phyloP scores from a whole-genome alignment of 306 rosid genomes.

The Castanea mollissima region DNA sequence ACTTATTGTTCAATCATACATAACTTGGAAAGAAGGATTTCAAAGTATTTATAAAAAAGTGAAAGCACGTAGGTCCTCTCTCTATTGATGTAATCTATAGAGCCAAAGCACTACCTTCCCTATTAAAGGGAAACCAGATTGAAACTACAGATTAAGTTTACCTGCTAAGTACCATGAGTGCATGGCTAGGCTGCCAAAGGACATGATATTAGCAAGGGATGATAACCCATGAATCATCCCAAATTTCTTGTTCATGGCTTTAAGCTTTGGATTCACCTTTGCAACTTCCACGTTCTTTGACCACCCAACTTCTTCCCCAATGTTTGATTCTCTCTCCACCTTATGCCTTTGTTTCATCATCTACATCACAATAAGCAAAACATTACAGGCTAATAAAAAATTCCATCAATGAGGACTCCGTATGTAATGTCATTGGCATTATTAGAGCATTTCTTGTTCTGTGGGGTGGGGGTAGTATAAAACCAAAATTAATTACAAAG shows the following conservation, averaged over 20 bases:
- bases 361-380: constrained; percentile 46
- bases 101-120: constrained; percentile 25
- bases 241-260: constrained; percentile 94
- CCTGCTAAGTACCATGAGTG: constrained; percentile 99
- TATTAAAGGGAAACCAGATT: constrained; percentile 11
- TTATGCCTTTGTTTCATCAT: constrained; percentile 97
- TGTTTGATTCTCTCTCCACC: constrained; percentile 77
- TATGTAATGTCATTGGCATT: neutral
- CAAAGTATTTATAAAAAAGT: neutral
- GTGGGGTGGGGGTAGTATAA: neutral
- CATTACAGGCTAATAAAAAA: neutral
- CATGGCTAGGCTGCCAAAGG: constrained; percentile 91
- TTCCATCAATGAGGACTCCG: neutral
- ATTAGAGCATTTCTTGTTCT: neutral
- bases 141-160: constrained; percentile 64
- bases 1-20: constrained; percentile 2
- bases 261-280: constrained; percentile 79
- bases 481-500: too few relatives aligned
- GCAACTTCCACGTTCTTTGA: constrained; percentile 91
- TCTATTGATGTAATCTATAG: neutral
- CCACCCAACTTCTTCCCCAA: constrained; percentile 95
- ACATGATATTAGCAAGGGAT: constrained; percentile 89
- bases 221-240: constrained; percentile 99
- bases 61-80: constrained; percentile 12
- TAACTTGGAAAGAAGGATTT: constrained; percentile 16